Evolutionary conservation across 768 basidiomycete genomes (phyloP).

Genomic region (Boletus subparvulus): DNA sequence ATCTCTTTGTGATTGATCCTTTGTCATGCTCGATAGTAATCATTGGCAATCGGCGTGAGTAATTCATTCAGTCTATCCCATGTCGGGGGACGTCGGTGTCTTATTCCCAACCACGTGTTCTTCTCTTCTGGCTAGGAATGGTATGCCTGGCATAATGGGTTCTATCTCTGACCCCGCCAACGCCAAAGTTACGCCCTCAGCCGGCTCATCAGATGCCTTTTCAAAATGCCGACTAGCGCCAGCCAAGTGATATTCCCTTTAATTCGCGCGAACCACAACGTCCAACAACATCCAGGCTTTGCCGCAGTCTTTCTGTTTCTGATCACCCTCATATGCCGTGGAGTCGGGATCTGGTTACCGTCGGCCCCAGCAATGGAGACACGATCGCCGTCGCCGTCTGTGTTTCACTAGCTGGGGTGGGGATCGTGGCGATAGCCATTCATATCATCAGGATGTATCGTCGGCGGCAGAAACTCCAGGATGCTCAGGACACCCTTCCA

Average conservation of each 20-base stretch:
- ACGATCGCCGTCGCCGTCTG: conserved; percentile 18
- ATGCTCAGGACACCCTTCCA: conserved; percentile 26
- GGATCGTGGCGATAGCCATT: conserved; percentile 12
- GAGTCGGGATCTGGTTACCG: not conserved
- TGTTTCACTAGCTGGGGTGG: conserved; percentile 22
- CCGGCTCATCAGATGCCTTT: not conserved
- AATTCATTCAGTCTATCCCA: not conserved
- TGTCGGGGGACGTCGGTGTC: not conserved
- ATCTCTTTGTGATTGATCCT: not conserved
- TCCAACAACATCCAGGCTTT: not conserved
- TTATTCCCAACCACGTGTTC: conserved; percentile 1
- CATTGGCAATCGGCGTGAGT: conserved; percentile 44
- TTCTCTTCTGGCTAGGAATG: conserved; percentile 33
- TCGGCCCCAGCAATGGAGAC: conserved; percentile 1
- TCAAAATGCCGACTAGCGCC: conserved; percentile 12
- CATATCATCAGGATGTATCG: conserved; percentile 20
- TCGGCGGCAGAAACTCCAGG: conserved; percentile 11
- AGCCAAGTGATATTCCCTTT: not conserved
- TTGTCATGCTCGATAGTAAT: conserved; percentile 28
- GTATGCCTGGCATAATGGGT: conserved; percentile 30
- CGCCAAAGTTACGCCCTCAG: conserved; percentile 4
- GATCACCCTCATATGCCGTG: conserved; percentile 6
- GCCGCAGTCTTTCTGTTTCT: not conserved
- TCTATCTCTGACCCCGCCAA: not conserved
- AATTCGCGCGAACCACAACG: not conserved